Evolutionary conservation across 2,329 filamentous ascomycete genomes (phyloP).

Genomic region (Fusarium papillatum): DNA sequence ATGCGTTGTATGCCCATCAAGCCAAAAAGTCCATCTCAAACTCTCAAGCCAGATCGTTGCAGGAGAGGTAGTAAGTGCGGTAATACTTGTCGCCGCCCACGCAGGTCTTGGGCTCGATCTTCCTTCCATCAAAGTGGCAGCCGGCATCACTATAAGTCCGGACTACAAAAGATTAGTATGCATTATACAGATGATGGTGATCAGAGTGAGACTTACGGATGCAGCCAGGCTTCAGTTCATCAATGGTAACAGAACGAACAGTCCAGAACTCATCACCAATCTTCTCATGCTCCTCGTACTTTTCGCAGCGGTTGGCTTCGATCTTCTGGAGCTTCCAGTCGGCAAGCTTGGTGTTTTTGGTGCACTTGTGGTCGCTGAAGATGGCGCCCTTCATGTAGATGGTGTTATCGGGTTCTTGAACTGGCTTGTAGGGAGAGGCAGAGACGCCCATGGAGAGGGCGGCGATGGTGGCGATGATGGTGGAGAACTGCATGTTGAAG

Average conservation of each 20-base stretch:
- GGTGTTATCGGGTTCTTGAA: neutral
- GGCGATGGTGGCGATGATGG: neutral
- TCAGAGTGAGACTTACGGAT: neutral
- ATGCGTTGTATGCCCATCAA: neutral
- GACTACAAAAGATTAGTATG: neutral
- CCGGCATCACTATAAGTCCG: neutral
- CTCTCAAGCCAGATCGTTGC: neutral
- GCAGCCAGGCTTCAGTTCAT: neutral
- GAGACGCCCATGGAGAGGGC: slow-evolving; percentile 1
- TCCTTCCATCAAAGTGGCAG: neutral
- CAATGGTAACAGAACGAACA: neutral
- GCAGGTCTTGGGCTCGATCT: neutral
- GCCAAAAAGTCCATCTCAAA: neutral
- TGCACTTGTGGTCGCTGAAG: neutral
- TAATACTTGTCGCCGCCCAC: neutral
- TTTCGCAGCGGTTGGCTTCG: neutral
- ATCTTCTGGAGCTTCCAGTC: neutral
- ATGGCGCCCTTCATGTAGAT: neutral
- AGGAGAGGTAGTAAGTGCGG: neutral
- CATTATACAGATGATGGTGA: too few species aligned
- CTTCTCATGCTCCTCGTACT: neutral
- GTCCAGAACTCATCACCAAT: neutral
- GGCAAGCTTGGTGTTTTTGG: neutral
- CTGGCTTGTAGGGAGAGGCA: neutral
- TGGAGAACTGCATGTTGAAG: slow-evolving; percentile 4